These are phyloP conservation scores for Tarenaya hassleriana DNA, from an alignment of 345 rosid genomes.

Conservation along the genomic window DNA sequence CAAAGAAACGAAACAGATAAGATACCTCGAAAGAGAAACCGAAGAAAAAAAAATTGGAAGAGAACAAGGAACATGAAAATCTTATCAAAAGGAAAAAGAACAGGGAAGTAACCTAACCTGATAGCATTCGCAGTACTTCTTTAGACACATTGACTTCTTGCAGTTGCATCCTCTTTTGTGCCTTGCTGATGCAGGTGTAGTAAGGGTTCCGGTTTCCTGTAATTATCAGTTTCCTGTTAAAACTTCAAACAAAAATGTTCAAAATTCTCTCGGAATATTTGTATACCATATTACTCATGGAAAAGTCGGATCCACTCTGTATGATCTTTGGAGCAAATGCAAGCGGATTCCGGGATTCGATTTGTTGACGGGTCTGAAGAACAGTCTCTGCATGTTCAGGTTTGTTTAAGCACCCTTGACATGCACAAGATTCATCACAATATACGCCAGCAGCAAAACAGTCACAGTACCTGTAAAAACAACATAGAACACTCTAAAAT, in stretches of 20 bases:
- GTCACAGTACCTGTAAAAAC: constrained; percentile 50
- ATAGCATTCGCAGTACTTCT: constrained; percentile 70
- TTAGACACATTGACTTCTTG: constrained; percentile 58
- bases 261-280: background rate
- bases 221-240: background rate
- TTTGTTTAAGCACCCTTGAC: constrained; percentile 51
- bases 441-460: constrained; percentile 63
- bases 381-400: constrained; percentile 48
- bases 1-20: constrained; percentile 7
- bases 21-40: constrained; percentile 13
- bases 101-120: constrained; percentile 34
- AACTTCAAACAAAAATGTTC: too few species aligned
- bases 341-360: constrained; percentile 54
- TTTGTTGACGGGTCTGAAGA: constrained; percentile 45
- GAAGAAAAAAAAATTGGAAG: too few species aligned
- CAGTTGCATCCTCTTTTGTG: constrained; percentile 67
- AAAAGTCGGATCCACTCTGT: constrained; percentile 21
- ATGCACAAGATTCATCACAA: constrained; percentile 50
- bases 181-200: constrained; percentile 41
- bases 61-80: too few species aligned
- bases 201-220: constrained; percentile 37
- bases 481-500: constrained; percentile 1
- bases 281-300: constrained; percentile 25
- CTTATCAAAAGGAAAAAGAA: background rate
- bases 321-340: constrained; percentile 64